These are phyloP conservation scores for Amanita pseudoporphyria DNA, from an alignment of 768 basidiomycete genomes.

Conservation along the genomic window DNA sequence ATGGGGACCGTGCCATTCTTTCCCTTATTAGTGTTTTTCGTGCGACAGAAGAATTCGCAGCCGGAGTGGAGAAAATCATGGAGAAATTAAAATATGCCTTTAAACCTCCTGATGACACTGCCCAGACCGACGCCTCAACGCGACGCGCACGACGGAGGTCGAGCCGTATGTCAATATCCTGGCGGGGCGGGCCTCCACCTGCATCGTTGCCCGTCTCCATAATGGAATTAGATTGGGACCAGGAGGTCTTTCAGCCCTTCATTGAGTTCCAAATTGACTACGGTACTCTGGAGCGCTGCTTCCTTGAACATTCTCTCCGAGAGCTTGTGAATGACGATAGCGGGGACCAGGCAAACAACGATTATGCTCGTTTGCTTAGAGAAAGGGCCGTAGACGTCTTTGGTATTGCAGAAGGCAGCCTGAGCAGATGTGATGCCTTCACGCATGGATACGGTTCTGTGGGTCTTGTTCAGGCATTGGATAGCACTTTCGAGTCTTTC, in stretches of 20 bases:
- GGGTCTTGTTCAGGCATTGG: constrained; percentile 66
- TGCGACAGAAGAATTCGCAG: constrained; percentile 77
- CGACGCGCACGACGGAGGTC: constrained; percentile 42
- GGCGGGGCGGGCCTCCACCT: constrained; percentile 31
- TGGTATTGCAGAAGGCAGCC: constrained; percentile 68
- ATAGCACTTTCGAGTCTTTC: constrained; percentile 62
- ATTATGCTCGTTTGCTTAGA: constrained; percentile 55
- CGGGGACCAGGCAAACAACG: constrained; percentile 29
- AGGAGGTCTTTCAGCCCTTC: constrained; percentile 89
- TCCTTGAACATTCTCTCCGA: constrained; percentile 51
- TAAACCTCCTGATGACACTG: constrained; percentile 11
- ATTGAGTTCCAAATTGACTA: constrained; percentile 87
- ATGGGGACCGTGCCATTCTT: constrained; percentile 52
- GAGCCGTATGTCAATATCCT: constrained; percentile 57
- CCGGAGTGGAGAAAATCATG: constrained; percentile 61
- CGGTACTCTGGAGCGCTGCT: constrained; percentile 61
- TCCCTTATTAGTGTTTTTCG: constrained; percentile 66
- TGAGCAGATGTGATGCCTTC: constrained; percentile 64
- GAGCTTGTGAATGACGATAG: constrained; percentile 34
- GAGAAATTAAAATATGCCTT: constrained; percentile 52
- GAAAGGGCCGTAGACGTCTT: constrained; percentile 74
- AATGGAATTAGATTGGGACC: constrained; percentile 72
- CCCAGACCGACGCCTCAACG: constrained; percentile 15
- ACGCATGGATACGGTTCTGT: constrained; percentile 84
- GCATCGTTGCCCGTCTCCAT: constrained; percentile 15